These are phyloP conservation scores for Delitschia confertaspora DNA, from an alignment of 495 filamentous ascomycete genomes.

Conservation along the genomic window DNA sequence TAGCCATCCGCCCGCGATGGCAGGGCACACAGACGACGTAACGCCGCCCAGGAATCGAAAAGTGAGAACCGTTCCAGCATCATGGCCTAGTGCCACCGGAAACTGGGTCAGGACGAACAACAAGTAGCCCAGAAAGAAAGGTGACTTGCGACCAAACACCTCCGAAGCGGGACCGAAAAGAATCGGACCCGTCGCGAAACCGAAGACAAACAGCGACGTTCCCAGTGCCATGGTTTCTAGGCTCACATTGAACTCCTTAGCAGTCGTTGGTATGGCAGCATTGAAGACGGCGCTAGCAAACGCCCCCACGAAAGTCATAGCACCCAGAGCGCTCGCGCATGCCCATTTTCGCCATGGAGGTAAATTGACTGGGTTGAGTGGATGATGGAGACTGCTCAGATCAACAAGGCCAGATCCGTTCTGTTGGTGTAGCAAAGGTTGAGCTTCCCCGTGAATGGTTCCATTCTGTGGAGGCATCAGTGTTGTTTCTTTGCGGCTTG, in stretches of 20 bases:
- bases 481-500: too few relatives aligned
- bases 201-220: slow-evolving; percentile 15
- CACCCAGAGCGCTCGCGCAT: too few relatives aligned
- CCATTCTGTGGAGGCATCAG: too few relatives aligned
- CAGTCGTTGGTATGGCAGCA: slow-evolving; percentile 8
- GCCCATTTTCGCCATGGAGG: too few relatives aligned
- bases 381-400: too few relatives aligned
- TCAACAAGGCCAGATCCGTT: too few relatives aligned
- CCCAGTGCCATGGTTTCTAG: slow-evolving; percentile 6
- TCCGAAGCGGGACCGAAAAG: slow-evolving; percentile 52
- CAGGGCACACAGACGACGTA: slow-evolving; percentile 56
- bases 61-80: slow-evolving; percentile 51
- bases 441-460: too few relatives aligned
- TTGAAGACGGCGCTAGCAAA: slow-evolving; percentile 20
- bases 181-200: slow-evolving; percentile 43
- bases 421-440: too few relatives aligned
- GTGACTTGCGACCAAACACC: slow-evolving; percentile 48
- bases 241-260: slow-evolving; percentile 7
- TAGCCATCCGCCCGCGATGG: slow-evolving; percentile 52
- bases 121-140: slow-evolving; percentile 47
- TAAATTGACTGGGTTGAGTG: too few relatives aligned
- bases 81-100: slow-evolving; percentile 51
- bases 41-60: slow-evolving; percentile 54
- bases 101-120: slow-evolving; percentile 55
- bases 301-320: too few relatives aligned